Conservation (phyloP, 2,329 filamentous ascomycete genomes). For the Penicillium nordicum region DNA sequence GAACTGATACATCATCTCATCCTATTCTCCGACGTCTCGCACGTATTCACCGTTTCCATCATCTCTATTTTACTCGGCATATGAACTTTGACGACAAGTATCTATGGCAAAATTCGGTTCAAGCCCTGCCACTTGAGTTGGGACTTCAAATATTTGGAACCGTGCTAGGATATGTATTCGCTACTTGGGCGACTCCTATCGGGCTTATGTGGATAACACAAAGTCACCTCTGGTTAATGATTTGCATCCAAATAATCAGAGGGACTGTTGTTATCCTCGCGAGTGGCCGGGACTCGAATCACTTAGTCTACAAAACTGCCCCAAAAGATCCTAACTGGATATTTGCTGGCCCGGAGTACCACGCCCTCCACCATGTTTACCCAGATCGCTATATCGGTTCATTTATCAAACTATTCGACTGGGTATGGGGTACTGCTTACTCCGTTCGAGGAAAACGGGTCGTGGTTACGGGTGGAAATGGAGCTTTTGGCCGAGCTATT, state of each 20-base stretch:
- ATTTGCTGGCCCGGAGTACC: constrained; percentile 19
- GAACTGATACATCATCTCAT: constrained; percentile 14
- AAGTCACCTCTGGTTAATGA: background rate
- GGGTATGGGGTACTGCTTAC: constrained; percentile 18
- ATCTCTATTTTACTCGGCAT: constrained; percentile 20
- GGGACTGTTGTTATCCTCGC: constrained; percentile 7
- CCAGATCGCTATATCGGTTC: constrained; percentile 20
- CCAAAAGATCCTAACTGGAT: constrained; percentile 18
- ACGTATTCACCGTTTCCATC: constrained; percentile 18
- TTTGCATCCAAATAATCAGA: background rate
- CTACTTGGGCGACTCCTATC: background rate
- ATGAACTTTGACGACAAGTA: constrained; percentile 17
- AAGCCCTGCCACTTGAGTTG: constrained; percentile 18
- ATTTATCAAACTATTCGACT: constrained; percentile 19
- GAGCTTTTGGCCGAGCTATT: constrained; percentile 16
- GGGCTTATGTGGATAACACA: background rate
- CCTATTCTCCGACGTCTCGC: constrained; percentile 13
- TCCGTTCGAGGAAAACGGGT: constrained; percentile 13
- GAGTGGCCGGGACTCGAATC: constrained; percentile 18
- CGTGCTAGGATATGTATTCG: constrained; percentile 9
- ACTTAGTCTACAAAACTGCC: constrained; percentile 12
- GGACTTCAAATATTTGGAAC: constrained; percentile 8
- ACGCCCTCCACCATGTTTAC: constrained; percentile 18
- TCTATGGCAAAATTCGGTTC: constrained; percentile 11
- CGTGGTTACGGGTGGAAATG: constrained; percentile 10